Evolutionary conservation across 176 grass and related monocot genomes (phyloP).

Genomic region (Zoysia japonica): DNA sequence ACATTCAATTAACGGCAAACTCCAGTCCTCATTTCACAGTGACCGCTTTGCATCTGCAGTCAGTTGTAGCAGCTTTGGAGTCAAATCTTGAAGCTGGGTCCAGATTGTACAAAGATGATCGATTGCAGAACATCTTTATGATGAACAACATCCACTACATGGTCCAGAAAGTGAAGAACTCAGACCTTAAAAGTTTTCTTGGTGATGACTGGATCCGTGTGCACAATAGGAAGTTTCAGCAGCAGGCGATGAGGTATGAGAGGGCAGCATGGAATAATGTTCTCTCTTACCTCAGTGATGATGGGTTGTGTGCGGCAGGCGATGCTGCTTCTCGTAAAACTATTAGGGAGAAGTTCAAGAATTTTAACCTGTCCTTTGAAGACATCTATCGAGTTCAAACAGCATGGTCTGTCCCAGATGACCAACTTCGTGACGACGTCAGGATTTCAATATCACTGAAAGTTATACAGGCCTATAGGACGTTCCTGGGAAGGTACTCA

Average conservation of each 20-base stretch:
- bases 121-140: slow-evolving; percentile 80
- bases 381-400: slow-evolving; percentile 85
- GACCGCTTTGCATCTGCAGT: slow-evolving; percentile 48
- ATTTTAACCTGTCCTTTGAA: slow-evolving; percentile 86
- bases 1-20: slow-evolving; percentile 36
- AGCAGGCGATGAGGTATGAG: slow-evolving; percentile 72
- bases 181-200: slow-evolving; percentile 78
- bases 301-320: slow-evolving; percentile 54
- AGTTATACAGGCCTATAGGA: slow-evolving; percentile 89
- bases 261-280: slow-evolving; percentile 71
- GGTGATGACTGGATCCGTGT: slow-evolving; percentile 87
- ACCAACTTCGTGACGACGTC: slow-evolving; percentile 78
- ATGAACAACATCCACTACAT: slow-evolving; percentile 96
- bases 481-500: slow-evolving; percentile 68
- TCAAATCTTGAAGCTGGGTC: slow-evolving; percentile 70
- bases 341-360: slow-evolving; percentile 85
- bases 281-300: slow-evolving; percentile 73
- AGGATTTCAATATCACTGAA: slow-evolving; percentile 81
- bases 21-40: slow-evolving; percentile 36
- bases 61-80: slow-evolving; percentile 61
- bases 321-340: slow-evolving; percentile 52
- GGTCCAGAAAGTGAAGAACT: slow-evolving; percentile 89
- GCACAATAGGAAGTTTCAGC: slow-evolving; percentile 76
- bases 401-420: slow-evolving; percentile 73
- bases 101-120: slow-evolving; percentile 57